These are phyloP conservation scores for Pestalotiopsis sp. DNA, from an alignment of 2,329 filamentous ascomycete species.

Conservation along the genomic window DNA sequence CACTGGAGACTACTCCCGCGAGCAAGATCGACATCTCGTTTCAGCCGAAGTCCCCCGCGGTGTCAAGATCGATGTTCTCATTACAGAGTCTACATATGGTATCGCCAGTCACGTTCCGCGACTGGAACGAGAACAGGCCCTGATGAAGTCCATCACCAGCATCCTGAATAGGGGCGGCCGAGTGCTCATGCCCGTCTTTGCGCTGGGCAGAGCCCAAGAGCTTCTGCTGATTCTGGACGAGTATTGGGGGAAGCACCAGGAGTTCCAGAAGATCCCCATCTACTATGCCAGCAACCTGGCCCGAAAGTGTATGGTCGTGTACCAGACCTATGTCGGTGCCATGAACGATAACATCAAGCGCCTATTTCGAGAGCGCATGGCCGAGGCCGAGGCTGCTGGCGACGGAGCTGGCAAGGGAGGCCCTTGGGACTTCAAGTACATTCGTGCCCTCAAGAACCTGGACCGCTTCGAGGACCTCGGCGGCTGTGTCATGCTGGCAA, in stretches of 20 bases:
- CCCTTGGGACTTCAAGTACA: conserved; percentile 96
- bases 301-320: conserved; percentile 96
- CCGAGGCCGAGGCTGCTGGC: conserved; percentile 81
- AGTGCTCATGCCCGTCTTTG: conserved; percentile 93
- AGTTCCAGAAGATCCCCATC: conserved; percentile 89
- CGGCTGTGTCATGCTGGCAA: conserved; percentile 95
- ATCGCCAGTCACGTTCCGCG: conserved; percentile 92
- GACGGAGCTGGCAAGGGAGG: conserved; percentile 76
- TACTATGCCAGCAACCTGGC: conserved; percentile 97
- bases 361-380: conserved; percentile 90
- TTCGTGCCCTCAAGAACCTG: conserved; percentile 87
- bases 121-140: conserved; percentile 84
- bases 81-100: conserved; percentile 96
- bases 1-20: conserved; percentile 95
- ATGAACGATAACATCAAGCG: conserved; percentile 99
- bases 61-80: conserved; percentile 92
- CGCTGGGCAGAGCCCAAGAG: conserved; percentile 91
- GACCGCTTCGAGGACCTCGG: conserved; percentile 97
- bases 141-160: conserved; percentile 94
- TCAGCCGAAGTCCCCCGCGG: conserved; percentile 88
- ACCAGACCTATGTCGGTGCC: conserved; percentile 95
- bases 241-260: conserved; percentile 89
- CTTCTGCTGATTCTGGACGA: conserved; percentile 93
- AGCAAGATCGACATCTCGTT: conserved; percentile 93
- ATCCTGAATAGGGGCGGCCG: conserved; percentile 90